A percentile compares a stretch with the other conserved stretches of the same genome.
Evolutionary conservation across 2,329 filamentous ascomycete genomes (phyloP).

Genomic region (Cladophialophora carrionii): DNA sequence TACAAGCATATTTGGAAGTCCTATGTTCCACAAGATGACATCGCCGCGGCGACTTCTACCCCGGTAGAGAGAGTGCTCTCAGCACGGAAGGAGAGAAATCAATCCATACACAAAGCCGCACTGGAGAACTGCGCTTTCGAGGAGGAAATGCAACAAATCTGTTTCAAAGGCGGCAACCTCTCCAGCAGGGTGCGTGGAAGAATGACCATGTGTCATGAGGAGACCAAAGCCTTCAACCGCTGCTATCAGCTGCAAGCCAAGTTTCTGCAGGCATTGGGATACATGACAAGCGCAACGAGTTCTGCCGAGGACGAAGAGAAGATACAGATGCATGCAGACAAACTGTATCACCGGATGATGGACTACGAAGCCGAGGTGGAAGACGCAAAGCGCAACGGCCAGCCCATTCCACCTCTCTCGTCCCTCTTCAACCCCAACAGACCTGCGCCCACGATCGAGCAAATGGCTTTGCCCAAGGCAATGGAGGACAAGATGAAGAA

Average conservation of each 20-base stretch:
- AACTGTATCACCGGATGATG: slow-evolving; percentile 83
- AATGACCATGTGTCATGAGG: slow-evolving; percentile 77
- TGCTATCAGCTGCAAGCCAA: slow-evolving; percentile 90
- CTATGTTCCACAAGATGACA: slow-evolving; percentile 72
- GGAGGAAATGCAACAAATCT: slow-evolving; percentile 79
- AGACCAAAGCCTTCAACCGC: slow-evolving; percentile 76
- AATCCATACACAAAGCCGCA: slow-evolving; percentile 75
- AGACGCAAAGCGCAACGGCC: slow-evolving; percentile 54
- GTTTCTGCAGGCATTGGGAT: slow-evolving; percentile 88
- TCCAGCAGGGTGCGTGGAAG: slow-evolving; percentile 55
- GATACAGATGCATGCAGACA: slow-evolving; percentile 95
- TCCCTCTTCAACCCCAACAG: slow-evolving; percentile 50
- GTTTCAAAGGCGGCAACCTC: slow-evolving; percentile 74
- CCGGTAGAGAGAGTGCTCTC: slow-evolving; percentile 84
- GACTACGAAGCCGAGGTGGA: slow-evolving; percentile 77
- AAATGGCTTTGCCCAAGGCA: slow-evolving; percentile 33
- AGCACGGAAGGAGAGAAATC: slow-evolving; percentile 79
- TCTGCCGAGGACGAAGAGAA: slow-evolving; percentile 75
- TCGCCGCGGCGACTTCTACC: slow-evolving; percentile 70
- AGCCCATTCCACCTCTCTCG: slow-evolving; percentile 49
- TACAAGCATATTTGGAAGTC: slow-evolving; percentile 91
- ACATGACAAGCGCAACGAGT: slow-evolving; percentile 63
- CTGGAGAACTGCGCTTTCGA: slow-evolving; percentile 92
- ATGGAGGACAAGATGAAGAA: slow-evolving; percentile 40
- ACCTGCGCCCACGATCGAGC: slow-evolving; percentile 43